Base-by-base conservation (phyloP, 495 filamentous ascomycete species). In the Hypoxylon cercidicola region DNA sequence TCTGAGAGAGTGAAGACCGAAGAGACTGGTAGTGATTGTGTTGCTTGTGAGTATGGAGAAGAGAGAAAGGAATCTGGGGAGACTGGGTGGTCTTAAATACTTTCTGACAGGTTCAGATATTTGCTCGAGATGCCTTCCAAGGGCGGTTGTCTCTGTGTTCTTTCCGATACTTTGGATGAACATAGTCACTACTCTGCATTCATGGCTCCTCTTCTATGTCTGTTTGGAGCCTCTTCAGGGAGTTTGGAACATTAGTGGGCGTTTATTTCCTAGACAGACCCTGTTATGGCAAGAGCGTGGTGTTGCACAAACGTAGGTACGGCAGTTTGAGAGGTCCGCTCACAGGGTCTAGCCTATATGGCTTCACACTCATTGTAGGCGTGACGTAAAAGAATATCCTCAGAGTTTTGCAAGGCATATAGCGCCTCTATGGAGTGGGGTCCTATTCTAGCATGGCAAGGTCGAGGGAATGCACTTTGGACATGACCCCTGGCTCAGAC, bases 41-140 rank as follows among this genome's bases (percentile, higher is more conserved):
- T 3, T 37, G 39, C 25, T 13, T 43, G 13, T 19, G n/a, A 10
- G 21, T 39, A 52, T 20, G 39, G 3, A 16, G 28, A 57, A 39
- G 46, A 30, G 20, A 40, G 9, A n/a, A 6, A 11, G n/a, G 16
- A 9, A 5, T 12, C 10, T 11, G 39, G 39, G 8, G 13, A 16
- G 1, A 15, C 39, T 37, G 37, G 20, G 32, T 20, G 20, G n/a
- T n/a, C n/a, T 10, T 63, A 56, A 63, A 19, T 56, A 56, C n/a
- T 51, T 35, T 16, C 13, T 4, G 12, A 16, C 39, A 41, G 12
- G 39, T n/a, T 41, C 13, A 16, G 9, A 15, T 16, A 2, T 16
- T 41, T 16, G 4, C 13, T 15, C 39, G 15, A 16, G 13, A 41
- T 6, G 15, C 39, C 15, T n/a, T n/a, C n/a, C 39, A 16, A 39